Conservation (phyloP, 164 flowering plant genomes). For the Tetrastigma voinierianum region DNA sequence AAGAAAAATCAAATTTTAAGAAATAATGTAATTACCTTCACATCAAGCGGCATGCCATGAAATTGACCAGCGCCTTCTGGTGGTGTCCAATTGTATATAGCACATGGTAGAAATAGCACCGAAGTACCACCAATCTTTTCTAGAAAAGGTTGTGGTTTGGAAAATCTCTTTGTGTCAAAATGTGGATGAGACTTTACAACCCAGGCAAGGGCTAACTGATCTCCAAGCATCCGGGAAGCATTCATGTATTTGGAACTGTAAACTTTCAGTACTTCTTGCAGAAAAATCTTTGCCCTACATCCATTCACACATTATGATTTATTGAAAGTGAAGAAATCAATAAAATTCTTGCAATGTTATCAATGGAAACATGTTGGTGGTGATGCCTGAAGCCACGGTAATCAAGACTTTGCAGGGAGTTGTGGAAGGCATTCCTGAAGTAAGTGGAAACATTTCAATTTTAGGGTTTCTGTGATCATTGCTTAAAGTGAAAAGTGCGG, state of each 20-base stretch:
- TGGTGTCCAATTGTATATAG: slow-evolving; percentile 92
- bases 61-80: slow-evolving; percentile 99
- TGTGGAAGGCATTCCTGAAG: too few relatives aligned
- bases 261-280: slow-evolving; percentile 59
- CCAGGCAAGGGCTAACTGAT: slow-evolving; percentile 92
- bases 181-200: slow-evolving; percentile 65
- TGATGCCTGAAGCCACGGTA: too few relatives aligned
- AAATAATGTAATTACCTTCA: slow-evolving; percentile 62
- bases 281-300: slow-evolving; percentile 72
- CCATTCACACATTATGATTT: not conserved
- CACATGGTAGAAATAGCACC: slow-evolving; percentile 81
- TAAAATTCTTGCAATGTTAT: too few relatives aligned
- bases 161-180: slow-evolving; percentile 62
- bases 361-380: not conserved
- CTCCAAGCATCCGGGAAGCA: slow-evolving; percentile 96
- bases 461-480: too few relatives aligned
- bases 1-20: too few relatives aligned
- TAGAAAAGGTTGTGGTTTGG: slow-evolving; percentile 51
- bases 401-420: too few relatives aligned
- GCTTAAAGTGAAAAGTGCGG: too few relatives aligned
- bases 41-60: slow-evolving; percentile 98
- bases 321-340: too few relatives aligned
- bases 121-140: slow-evolving; percentile 57
- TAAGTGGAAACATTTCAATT: too few relatives aligned
- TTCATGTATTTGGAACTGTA: slow-evolving; percentile 66